Base-by-base conservation (phyloP, 2,329 filamentous ascomycete genomes). In the Colletotrichum horii region DNA sequence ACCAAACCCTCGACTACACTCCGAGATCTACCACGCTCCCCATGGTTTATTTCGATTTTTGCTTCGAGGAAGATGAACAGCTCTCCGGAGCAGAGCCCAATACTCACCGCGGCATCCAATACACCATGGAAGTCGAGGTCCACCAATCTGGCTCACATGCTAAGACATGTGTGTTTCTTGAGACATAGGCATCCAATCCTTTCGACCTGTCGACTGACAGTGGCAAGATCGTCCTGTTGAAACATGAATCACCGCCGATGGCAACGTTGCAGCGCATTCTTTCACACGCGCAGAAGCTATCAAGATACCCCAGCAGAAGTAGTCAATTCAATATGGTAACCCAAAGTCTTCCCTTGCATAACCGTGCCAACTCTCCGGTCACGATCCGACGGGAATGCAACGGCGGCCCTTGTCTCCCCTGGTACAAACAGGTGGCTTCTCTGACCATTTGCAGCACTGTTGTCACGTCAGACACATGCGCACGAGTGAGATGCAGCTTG, bases 371-470 rank as follows among this genome's bases (percentile, higher is more conserved):
- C n/a, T 52, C 43, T 14, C n/a, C 24, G n/a, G 14, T 52, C 43
- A 52, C 7, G 43, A 62, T 30, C 32, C 43, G 19, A 72, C n/a
- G 24, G 55, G 52, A 19, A 75, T 67, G 56, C 73, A 75, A 26
- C 73, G 73, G 32, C 61, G 62, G 32, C 26, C 62, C 62, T 55
- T 72, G n/a, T 62, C 69, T 14, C 64, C 62, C 16, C 73, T 28
- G 26, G 34, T 43, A 34, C 73, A 75, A 19, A 76, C 66, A 8
- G 74, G 74, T 15, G 74, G 74, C 65, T 66, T 71, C 58, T 30
- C 60, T 22, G n/a, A 32, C 61, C 62, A n/a, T 24, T 76, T 76
- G 60, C 74, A 76, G 71, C 74, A 76, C 74, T 76, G 15, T 22
- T 11, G 19, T 19, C 34, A 58, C 14, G 22, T 70, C n/a, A 74